A percentile compares a stretch with the other conserved stretches of the same genome.
Conservation (phyloP, 1,284 basidiomycete species). For the Ustilago trichophora region DNA sequence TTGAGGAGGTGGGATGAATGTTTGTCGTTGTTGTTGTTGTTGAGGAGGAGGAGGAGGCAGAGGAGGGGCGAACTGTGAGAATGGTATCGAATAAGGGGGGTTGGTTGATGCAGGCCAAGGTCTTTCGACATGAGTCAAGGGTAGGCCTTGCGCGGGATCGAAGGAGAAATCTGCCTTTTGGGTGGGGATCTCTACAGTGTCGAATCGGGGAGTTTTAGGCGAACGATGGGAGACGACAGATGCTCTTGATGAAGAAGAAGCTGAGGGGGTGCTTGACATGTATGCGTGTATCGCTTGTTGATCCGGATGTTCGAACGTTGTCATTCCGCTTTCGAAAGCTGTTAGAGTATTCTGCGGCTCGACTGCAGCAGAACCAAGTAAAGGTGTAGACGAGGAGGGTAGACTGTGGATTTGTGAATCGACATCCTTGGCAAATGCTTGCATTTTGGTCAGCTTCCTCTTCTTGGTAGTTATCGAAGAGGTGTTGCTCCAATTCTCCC, state of each 20-base stretch:
- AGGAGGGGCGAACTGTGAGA: too few relatives aligned
- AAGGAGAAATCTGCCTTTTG: too few relatives aligned
- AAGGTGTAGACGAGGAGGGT: neutral
- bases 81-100: too few relatives aligned
- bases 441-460: conserved; percentile 14
- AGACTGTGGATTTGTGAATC: conserved; percentile 7
- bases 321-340: too few relatives aligned
- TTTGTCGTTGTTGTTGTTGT: neutral
- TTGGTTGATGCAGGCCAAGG: neutral
- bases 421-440: conserved; percentile 21
- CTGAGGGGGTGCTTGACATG: conserved; percentile 2
- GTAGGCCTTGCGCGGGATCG: neutral
- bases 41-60: too few relatives aligned
- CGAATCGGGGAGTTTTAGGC: conserved; percentile 13
- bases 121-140: neutral
- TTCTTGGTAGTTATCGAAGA: conserved; percentile 28
- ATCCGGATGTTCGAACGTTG: too few relatives aligned
- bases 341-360: too few relatives aligned
- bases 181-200: neutral
- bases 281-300: too few relatives aligned
- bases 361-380: too few relatives aligned
- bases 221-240: conserved; percentile 11
- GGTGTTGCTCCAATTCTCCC: conserved; percentile 14
- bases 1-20: neutral
- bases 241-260: conserved; percentile 3